phyloP scores from a whole-genome alignment of 257 asterid genomes.

The Jacaranda copaia region DNA sequence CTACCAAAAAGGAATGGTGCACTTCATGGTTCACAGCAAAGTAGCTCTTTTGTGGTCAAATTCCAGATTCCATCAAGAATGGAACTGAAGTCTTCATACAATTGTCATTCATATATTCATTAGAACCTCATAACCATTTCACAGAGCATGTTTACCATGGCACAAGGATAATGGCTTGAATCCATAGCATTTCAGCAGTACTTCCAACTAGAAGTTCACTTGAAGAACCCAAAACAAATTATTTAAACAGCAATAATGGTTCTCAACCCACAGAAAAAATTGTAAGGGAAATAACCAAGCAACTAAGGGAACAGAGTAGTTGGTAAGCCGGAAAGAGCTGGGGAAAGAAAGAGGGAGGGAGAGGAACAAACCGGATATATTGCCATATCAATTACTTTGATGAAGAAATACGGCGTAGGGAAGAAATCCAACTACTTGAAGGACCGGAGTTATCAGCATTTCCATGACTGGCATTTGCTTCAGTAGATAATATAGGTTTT shows the following conservation, averaged over 20 bases:
- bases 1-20: too few relatives aligned
- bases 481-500: conserved; percentile 64
- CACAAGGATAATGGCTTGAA: conserved; percentile 12
- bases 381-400: conserved; percentile 66
- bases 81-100: too few relatives aligned
- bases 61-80: too few relatives aligned
- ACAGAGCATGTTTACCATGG: not conserved
- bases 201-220: conserved; percentile 17
- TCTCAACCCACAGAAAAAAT: not conserved
- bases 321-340: not conserved
- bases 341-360: not conserved
- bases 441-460: conserved; percentile 71
- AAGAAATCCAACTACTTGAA: conserved; percentile 91
- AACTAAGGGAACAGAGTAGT: not conserved
- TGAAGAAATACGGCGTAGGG: conserved; percentile 89
- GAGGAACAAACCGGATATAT: conserved; percentile 35
- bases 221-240: conserved; percentile 13
- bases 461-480: conserved; percentile 67
- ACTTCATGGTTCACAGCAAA: too few relatives aligned
- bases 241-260: not conserved
- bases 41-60: too few relatives aligned
- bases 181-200: conserved; percentile 20
- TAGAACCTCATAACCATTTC: too few relatives aligned
- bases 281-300: not conserved
- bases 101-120: too few relatives aligned